A percentile compares a stretch with the other conserved stretches of the same genome.
phyloP scores from a whole-genome alignment of 139 green algal species.

The Volvox reticuliferus region DNA sequence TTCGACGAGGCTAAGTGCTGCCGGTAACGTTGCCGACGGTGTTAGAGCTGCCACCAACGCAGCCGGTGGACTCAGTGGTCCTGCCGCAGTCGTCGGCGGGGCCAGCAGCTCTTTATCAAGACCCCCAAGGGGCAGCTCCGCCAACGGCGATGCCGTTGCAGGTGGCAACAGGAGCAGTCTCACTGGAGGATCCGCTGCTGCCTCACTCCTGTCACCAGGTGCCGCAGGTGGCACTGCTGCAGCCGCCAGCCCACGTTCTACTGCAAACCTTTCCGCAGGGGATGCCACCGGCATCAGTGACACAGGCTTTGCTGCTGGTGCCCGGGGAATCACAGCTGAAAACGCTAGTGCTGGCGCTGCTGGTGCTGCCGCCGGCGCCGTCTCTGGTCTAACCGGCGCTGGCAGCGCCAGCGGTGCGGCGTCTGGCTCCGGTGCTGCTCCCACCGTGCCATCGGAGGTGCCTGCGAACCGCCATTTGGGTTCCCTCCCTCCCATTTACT shows the following conservation, averaged over 20 bases:
- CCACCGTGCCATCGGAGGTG: not conserved
- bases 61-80: not conserved
- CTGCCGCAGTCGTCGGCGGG: not conserved
- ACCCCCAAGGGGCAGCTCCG: not conserved
- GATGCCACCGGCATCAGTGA: not conserved
- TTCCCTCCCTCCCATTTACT: not conserved
- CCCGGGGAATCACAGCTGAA: too few species aligned
- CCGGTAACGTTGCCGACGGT: not conserved
- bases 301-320: too few species aligned
- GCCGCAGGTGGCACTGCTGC: not conserved
- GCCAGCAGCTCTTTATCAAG: not conserved
- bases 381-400: not conserved
- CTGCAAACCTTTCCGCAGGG: not conserved
- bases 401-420: not conserved
- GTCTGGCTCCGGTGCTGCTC: not conserved
- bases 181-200: not conserved
- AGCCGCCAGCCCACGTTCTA: not conserved
- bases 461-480: not conserved
- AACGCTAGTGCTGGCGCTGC: not conserved
- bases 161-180: not conserved
- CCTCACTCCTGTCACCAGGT: not conserved
- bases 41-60: not conserved
- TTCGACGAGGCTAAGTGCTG: not conserved
- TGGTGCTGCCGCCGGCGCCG: not conserved
- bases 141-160: too few species aligned